These are phyloP conservation scores for Fusarium aywerte DNA, from an alignment of 2,329 filamentous ascomycete genomes.

Conservation along the genomic window DNA sequence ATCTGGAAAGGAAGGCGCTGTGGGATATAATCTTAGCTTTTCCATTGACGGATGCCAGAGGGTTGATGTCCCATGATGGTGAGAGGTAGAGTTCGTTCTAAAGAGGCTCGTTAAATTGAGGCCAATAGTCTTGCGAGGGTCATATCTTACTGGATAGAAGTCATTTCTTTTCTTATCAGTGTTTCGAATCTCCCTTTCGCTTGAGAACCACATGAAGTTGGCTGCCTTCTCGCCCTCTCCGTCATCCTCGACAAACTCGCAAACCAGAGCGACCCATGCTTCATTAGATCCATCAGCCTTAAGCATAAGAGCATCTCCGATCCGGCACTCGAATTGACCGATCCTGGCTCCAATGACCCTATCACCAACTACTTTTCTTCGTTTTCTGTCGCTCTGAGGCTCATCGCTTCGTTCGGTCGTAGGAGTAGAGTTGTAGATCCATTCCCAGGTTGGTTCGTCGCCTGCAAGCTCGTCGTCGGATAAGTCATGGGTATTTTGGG, in stretches of 20 bases:
- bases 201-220: conserved; percentile 96
- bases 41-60: conserved; percentile 88
- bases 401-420: conserved; percentile 49
- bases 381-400: conserved; percentile 49
- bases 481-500: conserved; percentile 61
- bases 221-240: conserved; percentile 76
- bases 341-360: conserved; percentile 84
- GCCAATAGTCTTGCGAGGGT: background rate
- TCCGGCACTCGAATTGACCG: conserved; percentile 79
- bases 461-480: conserved; percentile 87
- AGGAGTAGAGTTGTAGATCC: conserved; percentile 68
- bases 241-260: conserved; percentile 80
- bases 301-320: conserved; percentile 87
- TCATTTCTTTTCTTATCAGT: conserved; percentile 85
- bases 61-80: conserved; percentile 85
- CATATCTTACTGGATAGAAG: conserved; percentile 69
- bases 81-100: conserved; percentile 94
- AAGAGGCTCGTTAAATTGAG: conserved; percentile 4
- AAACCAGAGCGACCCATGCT: conserved; percentile 91
- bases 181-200: conserved; percentile 87
- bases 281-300: conserved; percentile 89
- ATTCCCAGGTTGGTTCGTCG: conserved; percentile 80
- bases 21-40: conserved; percentile 84
- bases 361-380: conserved; percentile 50
- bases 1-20: conserved; percentile 71